Evolutionary conservation across 2,329 filamentous ascomycete genomes (phyloP).

Genomic region (Piedraia hortae): DNA sequence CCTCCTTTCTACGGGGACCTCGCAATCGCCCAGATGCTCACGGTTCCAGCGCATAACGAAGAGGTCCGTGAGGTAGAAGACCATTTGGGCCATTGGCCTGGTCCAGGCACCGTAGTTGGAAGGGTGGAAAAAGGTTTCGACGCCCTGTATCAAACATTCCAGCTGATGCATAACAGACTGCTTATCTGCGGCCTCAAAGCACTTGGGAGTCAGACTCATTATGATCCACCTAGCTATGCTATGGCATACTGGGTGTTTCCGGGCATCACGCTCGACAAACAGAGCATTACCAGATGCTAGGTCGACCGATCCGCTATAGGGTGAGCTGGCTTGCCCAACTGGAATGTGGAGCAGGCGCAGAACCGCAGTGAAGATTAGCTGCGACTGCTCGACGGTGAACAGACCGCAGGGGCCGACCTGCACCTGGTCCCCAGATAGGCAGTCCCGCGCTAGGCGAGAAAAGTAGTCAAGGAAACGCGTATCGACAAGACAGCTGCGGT

Average conservation of each 20-base stretch:
- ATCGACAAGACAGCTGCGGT: constrained; percentile 67
- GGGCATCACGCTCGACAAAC: constrained; percentile 72
- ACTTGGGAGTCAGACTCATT: constrained; percentile 70
- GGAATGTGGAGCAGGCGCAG: constrained; percentile 80
- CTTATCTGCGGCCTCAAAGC: constrained; percentile 37
- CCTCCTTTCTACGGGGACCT: constrained; percentile 50
- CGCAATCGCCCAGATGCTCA: constrained; percentile 75
- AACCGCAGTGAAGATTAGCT: constrained; percentile 76
- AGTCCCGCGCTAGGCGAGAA: constrained; percentile 65
- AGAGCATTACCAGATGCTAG: constrained; percentile 56
- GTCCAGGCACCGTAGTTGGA: constrained; percentile 90
- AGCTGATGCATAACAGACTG: constrained; percentile 54
- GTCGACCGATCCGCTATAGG: constrained; percentile 60
- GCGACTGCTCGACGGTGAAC: constrained; percentile 75
- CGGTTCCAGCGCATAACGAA: constrained; percentile 96
- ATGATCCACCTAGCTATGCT: constrained; percentile 82
- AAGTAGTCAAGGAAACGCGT: constrained; percentile 70
- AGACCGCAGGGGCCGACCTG: constrained; percentile 69
- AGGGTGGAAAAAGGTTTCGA: constrained; percentile 96
- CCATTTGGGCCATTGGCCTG: constrained; percentile 62
- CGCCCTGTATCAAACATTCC: constrained; percentile 74
- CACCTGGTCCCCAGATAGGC: constrained; percentile 44
- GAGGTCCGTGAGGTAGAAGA: constrained; percentile 78
- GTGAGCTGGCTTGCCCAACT: constrained; percentile 80
- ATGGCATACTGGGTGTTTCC: constrained; percentile 77